Percentiles rank a stretch among this genome's conserved stretches.
Conservation (phyloP, 208 protist genomes). For the Trichomonas gallinae region DNA sequence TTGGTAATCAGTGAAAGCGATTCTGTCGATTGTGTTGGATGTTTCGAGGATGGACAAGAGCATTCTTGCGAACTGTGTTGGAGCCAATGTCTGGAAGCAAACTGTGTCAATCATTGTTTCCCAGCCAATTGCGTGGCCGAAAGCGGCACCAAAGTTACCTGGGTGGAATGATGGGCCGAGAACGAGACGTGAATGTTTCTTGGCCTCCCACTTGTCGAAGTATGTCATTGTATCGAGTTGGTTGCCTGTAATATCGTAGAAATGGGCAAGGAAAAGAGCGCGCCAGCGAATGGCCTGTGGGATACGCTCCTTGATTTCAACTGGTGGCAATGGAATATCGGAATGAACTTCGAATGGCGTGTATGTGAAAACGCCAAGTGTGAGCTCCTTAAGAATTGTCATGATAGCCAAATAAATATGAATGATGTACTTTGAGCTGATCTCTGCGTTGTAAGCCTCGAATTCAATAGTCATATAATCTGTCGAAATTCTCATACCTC, state of each 20-base stretch:
- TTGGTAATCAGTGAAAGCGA: background rate
- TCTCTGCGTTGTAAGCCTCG: background rate
- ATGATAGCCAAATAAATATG: background rate
- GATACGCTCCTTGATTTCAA: background rate
- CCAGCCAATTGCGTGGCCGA: background rate
- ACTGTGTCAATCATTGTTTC: background rate
- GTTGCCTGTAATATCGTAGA: background rate
- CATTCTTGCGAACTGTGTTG: background rate
- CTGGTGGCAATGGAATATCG: background rate
- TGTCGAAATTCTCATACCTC: background rate
- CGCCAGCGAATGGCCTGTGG: background rate
- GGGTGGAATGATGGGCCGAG: background rate
- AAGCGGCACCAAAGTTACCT: background rate
- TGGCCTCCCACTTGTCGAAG: background rate
- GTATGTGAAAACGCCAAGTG: background rate
- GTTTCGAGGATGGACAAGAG: background rate
- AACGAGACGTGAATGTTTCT: background rate
- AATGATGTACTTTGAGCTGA: background rate
- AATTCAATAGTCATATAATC: background rate
- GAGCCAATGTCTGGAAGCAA: background rate
- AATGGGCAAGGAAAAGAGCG: background rate
- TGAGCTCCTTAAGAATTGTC: background rate
- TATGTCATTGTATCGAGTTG: background rate
- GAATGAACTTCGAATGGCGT: background rate
- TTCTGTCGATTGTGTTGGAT: background rate